Conservation (phyloP, 75 land plant species). For the Selaginella tamariscina region DNA sequence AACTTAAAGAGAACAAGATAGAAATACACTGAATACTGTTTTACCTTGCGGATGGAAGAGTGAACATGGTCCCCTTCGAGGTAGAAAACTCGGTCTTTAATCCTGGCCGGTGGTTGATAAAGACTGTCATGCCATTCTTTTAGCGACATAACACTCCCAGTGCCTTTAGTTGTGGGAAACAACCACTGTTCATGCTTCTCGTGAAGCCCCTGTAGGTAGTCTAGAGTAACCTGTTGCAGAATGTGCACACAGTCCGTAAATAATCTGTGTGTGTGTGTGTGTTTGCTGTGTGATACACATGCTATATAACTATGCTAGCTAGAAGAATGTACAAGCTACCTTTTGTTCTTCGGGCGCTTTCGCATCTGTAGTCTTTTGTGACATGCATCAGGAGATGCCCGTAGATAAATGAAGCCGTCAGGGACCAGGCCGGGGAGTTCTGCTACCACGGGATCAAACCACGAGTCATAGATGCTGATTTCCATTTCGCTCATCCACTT, state of each 20-base stretch:
- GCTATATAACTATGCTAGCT: neutral
- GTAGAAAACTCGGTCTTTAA: slow-evolving; percentile 74
- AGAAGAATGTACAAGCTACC: slow-evolving; percentile 10
- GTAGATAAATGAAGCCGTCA: slow-evolving; percentile 91
- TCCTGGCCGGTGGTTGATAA: slow-evolving; percentile 38
- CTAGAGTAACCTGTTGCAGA: slow-evolving; percentile 66
- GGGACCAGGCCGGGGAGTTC: slow-evolving; percentile 84
- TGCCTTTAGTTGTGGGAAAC: slow-evolving; percentile 55
- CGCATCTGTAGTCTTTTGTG: slow-evolving; percentile 69
- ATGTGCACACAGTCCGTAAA: no score
- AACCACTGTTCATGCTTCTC: slow-evolving; percentile 99
- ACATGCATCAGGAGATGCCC: slow-evolving; percentile 95
- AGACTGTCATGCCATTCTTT: slow-evolving; percentile 41
- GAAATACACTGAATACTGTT: neutral
- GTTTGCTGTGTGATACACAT: no score
- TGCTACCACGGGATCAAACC: slow-evolving; percentile 99
- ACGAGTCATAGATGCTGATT: slow-evolving; percentile 96
- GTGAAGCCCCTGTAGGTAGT: slow-evolving; percentile 79
- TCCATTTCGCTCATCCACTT: slow-evolving; percentile 99
- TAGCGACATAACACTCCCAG: slow-evolving; percentile 62
- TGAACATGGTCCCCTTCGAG: slow-evolving; percentile 85
- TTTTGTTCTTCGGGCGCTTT: slow-evolving; percentile 24
- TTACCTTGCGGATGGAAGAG: slow-evolving; percentile 88
- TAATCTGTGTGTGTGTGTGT: no score
- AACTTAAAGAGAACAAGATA: neutral